Percentiles rank a stretch among this genome's conserved stretches.
phyloP scores from a whole-genome alignment of 2,329 filamentous ascomycete species.

The Lasiodiplodia citricola region DNA sequence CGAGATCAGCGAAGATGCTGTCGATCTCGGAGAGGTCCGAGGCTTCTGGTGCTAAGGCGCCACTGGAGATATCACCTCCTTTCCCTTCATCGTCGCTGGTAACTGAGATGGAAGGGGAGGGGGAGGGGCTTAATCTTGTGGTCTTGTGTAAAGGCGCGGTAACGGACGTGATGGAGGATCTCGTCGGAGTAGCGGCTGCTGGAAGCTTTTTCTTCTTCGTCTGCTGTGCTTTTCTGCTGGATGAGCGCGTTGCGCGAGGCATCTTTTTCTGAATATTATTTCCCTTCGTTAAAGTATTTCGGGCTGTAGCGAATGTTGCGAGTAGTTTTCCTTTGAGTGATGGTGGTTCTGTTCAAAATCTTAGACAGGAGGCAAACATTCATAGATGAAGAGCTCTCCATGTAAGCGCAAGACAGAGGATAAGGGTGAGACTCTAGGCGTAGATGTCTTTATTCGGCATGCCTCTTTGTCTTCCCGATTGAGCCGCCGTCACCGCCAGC shows the following conservation, averaged over 20 bases:
- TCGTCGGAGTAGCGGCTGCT: background rate
- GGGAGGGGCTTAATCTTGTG: background rate
- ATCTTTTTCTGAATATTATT: background rate
- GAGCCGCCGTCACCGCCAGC: background rate
- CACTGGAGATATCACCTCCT: background rate
- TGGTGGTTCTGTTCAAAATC: background rate
- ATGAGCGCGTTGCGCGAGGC: conserved; percentile 7
- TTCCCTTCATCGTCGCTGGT: background rate
- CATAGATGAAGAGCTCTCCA: background rate
- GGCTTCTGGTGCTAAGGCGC: background rate
- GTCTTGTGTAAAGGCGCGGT: background rate
- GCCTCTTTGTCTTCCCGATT: conserved; percentile 7
- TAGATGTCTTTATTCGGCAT: background rate
- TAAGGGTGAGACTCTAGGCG: background rate
- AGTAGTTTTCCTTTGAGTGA: background rate
- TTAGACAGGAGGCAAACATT: background rate
- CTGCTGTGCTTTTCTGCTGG: background rate
- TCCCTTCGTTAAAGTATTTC: background rate
- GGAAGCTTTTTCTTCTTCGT: background rate
- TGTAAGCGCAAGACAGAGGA: background rate
- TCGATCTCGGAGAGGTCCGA: background rate
- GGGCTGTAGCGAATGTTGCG: background rate
- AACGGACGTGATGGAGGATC: background rate
- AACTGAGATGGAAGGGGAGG: background rate
- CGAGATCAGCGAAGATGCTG: background rate